These are phyloP conservation scores for Macadamia tetraphylla DNA, from an alignment of 164 flowering plant species.

Conservation along the genomic window DNA sequence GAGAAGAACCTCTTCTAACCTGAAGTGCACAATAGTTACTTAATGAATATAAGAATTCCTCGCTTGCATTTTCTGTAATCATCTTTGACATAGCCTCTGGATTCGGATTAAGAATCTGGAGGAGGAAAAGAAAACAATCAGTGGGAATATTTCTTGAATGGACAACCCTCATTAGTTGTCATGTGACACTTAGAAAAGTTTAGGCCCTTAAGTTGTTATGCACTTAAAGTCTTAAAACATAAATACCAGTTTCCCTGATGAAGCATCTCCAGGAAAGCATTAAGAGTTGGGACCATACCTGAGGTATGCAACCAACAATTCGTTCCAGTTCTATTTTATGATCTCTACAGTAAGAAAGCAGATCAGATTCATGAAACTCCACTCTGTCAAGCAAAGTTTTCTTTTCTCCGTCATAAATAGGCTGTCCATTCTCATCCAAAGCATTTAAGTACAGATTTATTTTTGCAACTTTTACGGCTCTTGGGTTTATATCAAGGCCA, in stretches of 20 bases:
- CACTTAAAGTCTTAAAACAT: not conserved
- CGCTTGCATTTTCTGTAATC: slow-evolving; percentile 97
- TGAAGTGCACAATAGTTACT: slow-evolving; percentile 98
- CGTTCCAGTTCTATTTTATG: slow-evolving; percentile 73
- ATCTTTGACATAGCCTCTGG: slow-evolving; percentile 98
- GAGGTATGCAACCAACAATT: slow-evolving; percentile 98
- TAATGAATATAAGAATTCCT: slow-evolving; percentile 78
- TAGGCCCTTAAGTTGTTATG: not conserved
- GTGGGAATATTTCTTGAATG: not conserved
- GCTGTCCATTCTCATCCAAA: slow-evolving; percentile 77
- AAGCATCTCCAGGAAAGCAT: not conserved
- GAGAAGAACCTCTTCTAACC: slow-evolving; percentile 33
- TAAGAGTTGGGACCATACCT: slow-evolving; percentile 41
- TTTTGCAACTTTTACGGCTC: slow-evolving; percentile 92
- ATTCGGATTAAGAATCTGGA: slow-evolving; percentile 96
- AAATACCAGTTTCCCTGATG: not conserved
- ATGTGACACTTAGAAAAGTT: not conserved
- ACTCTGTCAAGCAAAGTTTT: slow-evolving; percentile 91
- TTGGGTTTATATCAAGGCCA: slow-evolving; percentile 96
- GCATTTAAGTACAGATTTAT: slow-evolving; percentile 91
- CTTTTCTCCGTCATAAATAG: slow-evolving; percentile 69
- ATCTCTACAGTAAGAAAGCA: slow-evolving; percentile 79
- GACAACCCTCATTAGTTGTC: not conserved
- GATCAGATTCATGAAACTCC: slow-evolving; percentile 95
- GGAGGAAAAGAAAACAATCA: not conserved